These are phyloP conservation scores for Sindora glabra DNA, from an alignment of 306 rosid genomes.

Conservation along the genomic window DNA sequence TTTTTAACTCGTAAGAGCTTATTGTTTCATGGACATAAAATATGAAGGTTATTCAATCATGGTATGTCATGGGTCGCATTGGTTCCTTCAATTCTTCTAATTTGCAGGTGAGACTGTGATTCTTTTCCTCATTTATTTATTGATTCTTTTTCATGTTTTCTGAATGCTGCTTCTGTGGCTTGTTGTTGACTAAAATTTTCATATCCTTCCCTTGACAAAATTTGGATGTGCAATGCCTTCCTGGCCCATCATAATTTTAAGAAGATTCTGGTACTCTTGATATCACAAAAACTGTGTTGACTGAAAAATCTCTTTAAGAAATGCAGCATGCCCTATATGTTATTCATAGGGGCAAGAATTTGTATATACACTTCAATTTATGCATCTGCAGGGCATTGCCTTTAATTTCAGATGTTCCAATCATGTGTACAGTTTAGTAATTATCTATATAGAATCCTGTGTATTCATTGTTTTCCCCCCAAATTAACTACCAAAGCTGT, in stretches of 20 bases:
- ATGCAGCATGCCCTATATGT: background rate
- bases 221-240: background rate
- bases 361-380: too few species aligned
- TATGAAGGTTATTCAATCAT: constrained; percentile 79
- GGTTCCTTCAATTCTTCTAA: constrained; percentile 86
- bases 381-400: too few species aligned
- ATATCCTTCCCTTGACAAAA: background rate
- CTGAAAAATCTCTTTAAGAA: too few species aligned
- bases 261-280: background rate
- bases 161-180: background rate
- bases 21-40: background rate
- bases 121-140: background rate
- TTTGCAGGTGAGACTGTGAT: constrained; percentile 57
- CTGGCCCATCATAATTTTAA: background rate
- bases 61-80: constrained; percentile 96
- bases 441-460: too few species aligned
- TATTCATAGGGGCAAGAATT: background rate
- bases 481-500: too few species aligned
- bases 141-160: background rate
- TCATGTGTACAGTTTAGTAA: too few species aligned
- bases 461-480: too few species aligned
- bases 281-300: background rate
- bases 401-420: too few species aligned
- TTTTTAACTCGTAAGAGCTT: background rate
- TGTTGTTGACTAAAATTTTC: background rate